A percentile compares a stretch with the other conserved stretches of the same genome.
Evolutionary conservation across 2,329 filamentous ascomycete genomes (phyloP).

Genomic region (Xylaria sp.): DNA sequence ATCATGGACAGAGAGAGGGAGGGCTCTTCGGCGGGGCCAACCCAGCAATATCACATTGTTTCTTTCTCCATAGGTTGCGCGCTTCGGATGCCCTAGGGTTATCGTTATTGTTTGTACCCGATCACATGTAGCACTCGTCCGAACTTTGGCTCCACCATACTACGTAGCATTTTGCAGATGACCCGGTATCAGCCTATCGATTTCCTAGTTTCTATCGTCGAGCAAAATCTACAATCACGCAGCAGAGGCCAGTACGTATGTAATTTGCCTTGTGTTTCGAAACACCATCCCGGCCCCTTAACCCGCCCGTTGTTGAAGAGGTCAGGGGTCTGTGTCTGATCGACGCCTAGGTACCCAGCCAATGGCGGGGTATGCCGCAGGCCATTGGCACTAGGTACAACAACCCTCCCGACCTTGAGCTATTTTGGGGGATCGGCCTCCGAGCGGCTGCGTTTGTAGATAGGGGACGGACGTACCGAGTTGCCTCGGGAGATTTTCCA

Average conservation of each 20-base stretch:
- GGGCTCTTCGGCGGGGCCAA: too few species aligned
- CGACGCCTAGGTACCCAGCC: conserved; percentile 11
- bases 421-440: neutral
- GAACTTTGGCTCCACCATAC: too few species aligned
- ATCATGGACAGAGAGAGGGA: neutral
- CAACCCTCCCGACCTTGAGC: too few species aligned
- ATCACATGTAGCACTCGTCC: too few species aligned
- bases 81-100: neutral
- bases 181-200: conserved; percentile 3
- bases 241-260: conserved; percentile 2
- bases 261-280: conserved; percentile 16
- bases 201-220: too few species aligned
- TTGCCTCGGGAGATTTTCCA: neutral
- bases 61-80: conserved; percentile 5
- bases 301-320: neutral
- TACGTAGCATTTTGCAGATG: too few species aligned
- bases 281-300: conserved; percentile 16
- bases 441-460: neutral
- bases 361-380: conserved; percentile 13
- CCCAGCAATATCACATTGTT: too few species aligned
- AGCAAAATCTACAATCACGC: conserved; percentile 1
- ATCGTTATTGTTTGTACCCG: too few species aligned
- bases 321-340: conserved; percentile 20
- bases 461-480: too few species aligned
- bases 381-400: neutral